These are phyloP conservation scores for Yamadazyma sp. DNA, from an alignment of 1,139 yeast genomes.

Conservation along the genomic window DNA sequence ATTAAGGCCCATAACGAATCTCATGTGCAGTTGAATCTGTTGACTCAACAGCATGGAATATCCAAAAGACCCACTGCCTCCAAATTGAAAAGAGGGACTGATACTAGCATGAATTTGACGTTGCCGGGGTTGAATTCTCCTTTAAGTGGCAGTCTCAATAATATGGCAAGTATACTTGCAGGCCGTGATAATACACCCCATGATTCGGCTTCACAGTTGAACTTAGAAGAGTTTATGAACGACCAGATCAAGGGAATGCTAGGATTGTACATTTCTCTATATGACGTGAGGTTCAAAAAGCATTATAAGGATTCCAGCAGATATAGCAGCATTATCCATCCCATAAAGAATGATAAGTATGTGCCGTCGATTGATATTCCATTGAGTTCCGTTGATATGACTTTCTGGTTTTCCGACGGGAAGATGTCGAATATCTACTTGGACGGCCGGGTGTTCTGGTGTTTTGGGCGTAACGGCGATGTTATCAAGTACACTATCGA, in stretches of 20 bases:
- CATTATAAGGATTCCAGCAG: slow-evolving; percentile 22
- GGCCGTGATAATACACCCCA: neutral
- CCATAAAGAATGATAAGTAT: slow-evolving; percentile 37
- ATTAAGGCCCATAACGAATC: slow-evolving; percentile 1
- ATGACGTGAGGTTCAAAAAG: slow-evolving; percentile 34
- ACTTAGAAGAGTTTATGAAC: slow-evolving; percentile 15
- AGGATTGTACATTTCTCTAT: slow-evolving; percentile 36
- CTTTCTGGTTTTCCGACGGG: slow-evolving; percentile 37
- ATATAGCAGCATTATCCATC: slow-evolving; percentile 32
- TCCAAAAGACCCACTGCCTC: neutral
- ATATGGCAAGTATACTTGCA: slow-evolving; percentile 9
- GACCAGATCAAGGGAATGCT: slow-evolving; percentile 20
- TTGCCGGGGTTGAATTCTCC: slow-evolving; percentile 3
- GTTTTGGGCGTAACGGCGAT: slow-evolving; percentile 55
- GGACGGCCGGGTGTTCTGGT: slow-evolving; percentile 45
- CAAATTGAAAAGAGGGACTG: slow-evolving; percentile 1
- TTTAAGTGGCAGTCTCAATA: slow-evolving; percentile 4
- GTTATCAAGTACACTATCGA: slow-evolving; percentile 32
- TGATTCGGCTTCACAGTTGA: slow-evolving; percentile 13
- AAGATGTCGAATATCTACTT: slow-evolving; percentile 45
- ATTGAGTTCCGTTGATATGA: slow-evolving; percentile 32
- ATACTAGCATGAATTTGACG: slow-evolving; percentile 1
- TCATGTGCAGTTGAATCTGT: neutral
- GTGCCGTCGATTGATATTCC: slow-evolving; percentile 46
- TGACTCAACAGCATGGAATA: neutral